phyloP scores from a whole-genome alignment of 108 stramenopile genomes.

The Chaetoceros tenuissimus region DNA sequence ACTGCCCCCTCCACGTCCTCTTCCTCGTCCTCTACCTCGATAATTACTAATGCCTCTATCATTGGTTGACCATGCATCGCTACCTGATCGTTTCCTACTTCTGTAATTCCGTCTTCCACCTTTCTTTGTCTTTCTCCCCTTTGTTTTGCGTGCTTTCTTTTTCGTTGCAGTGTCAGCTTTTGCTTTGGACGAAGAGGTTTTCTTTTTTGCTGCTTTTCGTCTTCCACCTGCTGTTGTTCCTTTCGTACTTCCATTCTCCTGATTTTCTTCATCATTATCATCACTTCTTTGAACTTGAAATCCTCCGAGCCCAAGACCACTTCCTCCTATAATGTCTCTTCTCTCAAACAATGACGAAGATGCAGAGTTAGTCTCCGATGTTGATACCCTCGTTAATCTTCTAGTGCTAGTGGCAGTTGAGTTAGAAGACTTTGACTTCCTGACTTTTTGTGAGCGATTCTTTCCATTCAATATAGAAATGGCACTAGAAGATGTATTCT shows the following conservation, averaged over 20 bases:
- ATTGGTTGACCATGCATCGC: background rate
- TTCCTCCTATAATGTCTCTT: background rate
- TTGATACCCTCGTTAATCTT: too few relatives aligned
- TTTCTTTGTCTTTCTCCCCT: background rate
- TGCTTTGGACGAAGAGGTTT: background rate
- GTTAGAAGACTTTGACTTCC: too few relatives aligned
- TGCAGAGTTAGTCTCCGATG: too few relatives aligned
- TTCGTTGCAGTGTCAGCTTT: background rate
- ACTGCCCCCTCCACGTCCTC: conserved; percentile 9
- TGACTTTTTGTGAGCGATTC: too few relatives aligned
- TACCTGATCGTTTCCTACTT: background rate
- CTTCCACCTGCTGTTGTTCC: background rate
- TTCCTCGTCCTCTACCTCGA: conserved; percentile 29
- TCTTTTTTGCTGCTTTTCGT: background rate
- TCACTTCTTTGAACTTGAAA: too few relatives aligned
- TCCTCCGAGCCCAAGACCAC: background rate
- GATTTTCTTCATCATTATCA: too few relatives aligned
- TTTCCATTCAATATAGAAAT: too few relatives aligned
- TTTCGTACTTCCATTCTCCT: too few relatives aligned
- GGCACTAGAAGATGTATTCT: too few relatives aligned
- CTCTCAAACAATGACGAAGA: too few relatives aligned
- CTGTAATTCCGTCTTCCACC: background rate
- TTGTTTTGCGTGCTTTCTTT: background rate
- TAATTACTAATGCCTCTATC: background rate
- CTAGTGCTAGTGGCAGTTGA: too few relatives aligned